Base-by-base conservation (phyloP, 352 stramenopile species). In the Globisporangium irregulare region DNA sequence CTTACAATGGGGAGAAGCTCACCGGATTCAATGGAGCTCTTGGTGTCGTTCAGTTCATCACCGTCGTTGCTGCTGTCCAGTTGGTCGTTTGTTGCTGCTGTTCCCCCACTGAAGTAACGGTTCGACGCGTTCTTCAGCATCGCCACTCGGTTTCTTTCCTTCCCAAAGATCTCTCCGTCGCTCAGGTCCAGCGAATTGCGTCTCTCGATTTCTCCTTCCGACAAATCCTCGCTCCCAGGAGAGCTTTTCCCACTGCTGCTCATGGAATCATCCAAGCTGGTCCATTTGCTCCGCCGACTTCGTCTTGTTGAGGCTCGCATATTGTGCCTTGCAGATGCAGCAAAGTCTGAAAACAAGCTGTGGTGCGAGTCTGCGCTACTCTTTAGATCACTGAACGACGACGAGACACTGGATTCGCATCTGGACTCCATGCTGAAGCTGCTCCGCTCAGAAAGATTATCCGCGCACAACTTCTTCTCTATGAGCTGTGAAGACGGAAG, bases 151-250 rank as follows among this genome's bases (percentile, higher is more conserved):
- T 66, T 70, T 25, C 77, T 72, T 9, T 56, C 60, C 3, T 68
- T 50, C 4, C 82, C 82, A 64, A 74, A 87, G 53, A 92, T 66
- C 60, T 93, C 86, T 3, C 82, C 86, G 54, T 93, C 86, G 55
- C 86, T 93, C n/a, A 87, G 59, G 54, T 89, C 78, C 8, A 64
- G 20, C 22, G 51, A 51, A 32, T 64, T 25, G 53, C 74, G 41
- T 15, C 51, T 27, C 4, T 71, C 66, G 12, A 86, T 38, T 36
- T 86, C 78, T 9, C 80, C 77, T 20, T 87, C 80, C 1, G 80
- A 85, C 4, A 86, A 62, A 32, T 85, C 71, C 57, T 69, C 72
- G n/a, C 69, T 83, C 2, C 56, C 69, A 29, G 81, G 55, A 27
- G 70, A 86, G 54, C 67, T 70, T 0, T 66, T 70, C 0, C 53